These are phyloP conservation scores for Gynandropsis gynandra DNA, from an alignment of 345 rosid genomes.

Conservation along the genomic window DNA sequence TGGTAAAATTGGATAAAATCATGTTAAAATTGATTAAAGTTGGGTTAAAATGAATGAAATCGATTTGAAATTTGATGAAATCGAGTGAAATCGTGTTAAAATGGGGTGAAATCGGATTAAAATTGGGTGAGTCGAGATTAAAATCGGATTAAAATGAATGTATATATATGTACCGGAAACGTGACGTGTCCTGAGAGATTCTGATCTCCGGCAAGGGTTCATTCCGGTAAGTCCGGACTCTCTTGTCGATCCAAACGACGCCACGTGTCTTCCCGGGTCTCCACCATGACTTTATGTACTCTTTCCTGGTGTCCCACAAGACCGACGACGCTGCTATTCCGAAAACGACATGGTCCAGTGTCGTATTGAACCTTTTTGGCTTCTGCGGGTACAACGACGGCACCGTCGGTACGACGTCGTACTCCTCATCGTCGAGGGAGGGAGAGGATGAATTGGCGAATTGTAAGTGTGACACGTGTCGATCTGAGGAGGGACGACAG, in stretches of 20 bases:
- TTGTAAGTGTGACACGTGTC: constrained; percentile 20
- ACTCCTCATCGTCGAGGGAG: constrained; percentile 3
- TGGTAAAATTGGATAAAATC: too few species aligned
- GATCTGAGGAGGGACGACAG: constrained; percentile 23
- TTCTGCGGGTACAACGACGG: constrained; percentile 14
- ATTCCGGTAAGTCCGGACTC: constrained; percentile 28
- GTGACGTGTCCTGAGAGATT: constrained; percentile 56
- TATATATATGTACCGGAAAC: constrained; percentile 38
- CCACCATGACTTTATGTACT: constrained; percentile 82
- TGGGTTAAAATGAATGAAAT: too few species aligned
- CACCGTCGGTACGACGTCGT: constrained; percentile 5
- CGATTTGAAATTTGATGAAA: too few species aligned
- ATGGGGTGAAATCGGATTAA: too few species aligned
- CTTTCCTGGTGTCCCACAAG: constrained; percentile 65
- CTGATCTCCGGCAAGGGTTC: constrained; percentile 57
- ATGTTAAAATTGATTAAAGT: too few species aligned
- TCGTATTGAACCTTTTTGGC: constrained; percentile 32
- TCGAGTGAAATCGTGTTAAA: too few species aligned
- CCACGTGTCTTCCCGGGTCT: constrained; percentile 61
- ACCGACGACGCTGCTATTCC: constrained; percentile 68
- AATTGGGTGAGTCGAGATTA: too few species aligned
- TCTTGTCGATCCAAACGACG: constrained; percentile 63
- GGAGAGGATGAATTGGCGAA: constrained; percentile 28
- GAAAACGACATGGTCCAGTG: constrained; percentile 57
- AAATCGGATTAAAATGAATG: neutral